Conservation (phyloP, 2,329 filamentous ascomycete genomes). For the Emmonsia crescens region DNA sequence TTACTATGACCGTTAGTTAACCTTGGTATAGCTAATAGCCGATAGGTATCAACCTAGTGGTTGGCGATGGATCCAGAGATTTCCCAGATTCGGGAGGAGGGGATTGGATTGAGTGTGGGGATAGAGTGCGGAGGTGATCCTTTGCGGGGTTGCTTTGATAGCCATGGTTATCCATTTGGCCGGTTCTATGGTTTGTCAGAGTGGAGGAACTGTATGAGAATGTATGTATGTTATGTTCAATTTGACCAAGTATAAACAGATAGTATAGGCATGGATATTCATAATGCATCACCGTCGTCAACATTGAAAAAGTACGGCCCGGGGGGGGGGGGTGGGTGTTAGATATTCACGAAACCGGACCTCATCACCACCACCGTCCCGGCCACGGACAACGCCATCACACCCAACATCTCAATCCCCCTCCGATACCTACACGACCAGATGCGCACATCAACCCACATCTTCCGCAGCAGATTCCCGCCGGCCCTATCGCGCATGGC, state of each 20-base stretch:
- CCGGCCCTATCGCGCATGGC: slow-evolving; percentile 41
- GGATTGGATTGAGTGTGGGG: background rate
- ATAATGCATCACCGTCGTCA: background rate
- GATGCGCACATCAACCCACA: slow-evolving; percentile 31
- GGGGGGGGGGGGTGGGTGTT: too few species aligned
- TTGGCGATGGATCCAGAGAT: too few species aligned
- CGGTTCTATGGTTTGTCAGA: too few species aligned
- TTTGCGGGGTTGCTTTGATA: background rate
- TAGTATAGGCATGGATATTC: background rate
- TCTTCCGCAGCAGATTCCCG: slow-evolving; percentile 23
- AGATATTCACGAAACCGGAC: background rate
- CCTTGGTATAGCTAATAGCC: too few species aligned
- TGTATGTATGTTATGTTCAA: background rate
- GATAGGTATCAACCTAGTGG: too few species aligned
- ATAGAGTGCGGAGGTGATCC: background rate
- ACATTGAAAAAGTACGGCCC: too few species aligned
- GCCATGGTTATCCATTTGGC: too few species aligned
- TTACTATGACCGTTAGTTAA: too few species aligned
- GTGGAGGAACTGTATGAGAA: background rate
- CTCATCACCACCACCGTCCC: slow-evolving; percentile 12
- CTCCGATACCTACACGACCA: slow-evolving; percentile 14
- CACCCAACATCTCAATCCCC: slow-evolving; percentile 15
- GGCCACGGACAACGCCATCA: slow-evolving; percentile 14
- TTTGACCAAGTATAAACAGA: too few species aligned
- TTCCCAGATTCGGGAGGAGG: too few species aligned